A percentile compares a stretch with the other conserved stretches of the same genome.
phyloP scores from a whole-genome alignment of 129 eudicot species.

The Deinandra increscens region DNA sequence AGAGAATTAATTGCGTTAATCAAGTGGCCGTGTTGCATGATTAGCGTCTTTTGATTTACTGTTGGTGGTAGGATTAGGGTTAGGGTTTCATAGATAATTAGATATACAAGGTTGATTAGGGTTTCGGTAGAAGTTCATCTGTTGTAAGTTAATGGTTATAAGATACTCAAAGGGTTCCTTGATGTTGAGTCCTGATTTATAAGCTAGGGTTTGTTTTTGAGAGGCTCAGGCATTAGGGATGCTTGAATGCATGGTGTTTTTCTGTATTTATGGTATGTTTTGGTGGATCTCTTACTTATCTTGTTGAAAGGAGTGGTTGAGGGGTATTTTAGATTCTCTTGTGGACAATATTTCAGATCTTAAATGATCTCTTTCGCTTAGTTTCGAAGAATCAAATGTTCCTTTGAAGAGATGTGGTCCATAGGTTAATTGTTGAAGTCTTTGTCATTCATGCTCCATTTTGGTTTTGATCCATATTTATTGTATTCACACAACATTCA shows the following conservation, averaged over 20 bases:
- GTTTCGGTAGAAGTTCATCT: too few relatives aligned
- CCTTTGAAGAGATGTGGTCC: constrained; percentile 10
- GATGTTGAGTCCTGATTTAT: neutral
- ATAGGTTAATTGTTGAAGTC: constrained; percentile 9
- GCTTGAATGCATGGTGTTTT: neutral
- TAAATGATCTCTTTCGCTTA: neutral
- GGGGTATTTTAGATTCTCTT: neutral
- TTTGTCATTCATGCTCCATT: neutral
- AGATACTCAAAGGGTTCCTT: neutral
- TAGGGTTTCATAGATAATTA: constrained; percentile 3
- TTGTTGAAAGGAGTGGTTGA: neutral
- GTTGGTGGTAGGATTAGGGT: neutral
- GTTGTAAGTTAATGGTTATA: too few relatives aligned
- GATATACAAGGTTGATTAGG: neutral
- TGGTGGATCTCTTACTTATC: neutral
- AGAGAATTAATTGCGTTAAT: neutral
- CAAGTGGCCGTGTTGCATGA: constrained; percentile 22
- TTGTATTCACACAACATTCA: neutral
- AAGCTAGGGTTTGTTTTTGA: constrained; percentile 7
- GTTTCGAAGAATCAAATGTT: neutral
- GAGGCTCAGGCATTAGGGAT: neutral
- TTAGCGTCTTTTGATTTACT: neutral
- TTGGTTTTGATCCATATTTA: constrained; percentile 3
- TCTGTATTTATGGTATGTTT: neutral
- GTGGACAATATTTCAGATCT: neutral